Percentiles rank a stretch among this genome's conserved stretches.
Evolutionary conservation across 495 filamentous ascomycete species (phyloP).

Genomic region (Trichocladium antarcticum): DNA sequence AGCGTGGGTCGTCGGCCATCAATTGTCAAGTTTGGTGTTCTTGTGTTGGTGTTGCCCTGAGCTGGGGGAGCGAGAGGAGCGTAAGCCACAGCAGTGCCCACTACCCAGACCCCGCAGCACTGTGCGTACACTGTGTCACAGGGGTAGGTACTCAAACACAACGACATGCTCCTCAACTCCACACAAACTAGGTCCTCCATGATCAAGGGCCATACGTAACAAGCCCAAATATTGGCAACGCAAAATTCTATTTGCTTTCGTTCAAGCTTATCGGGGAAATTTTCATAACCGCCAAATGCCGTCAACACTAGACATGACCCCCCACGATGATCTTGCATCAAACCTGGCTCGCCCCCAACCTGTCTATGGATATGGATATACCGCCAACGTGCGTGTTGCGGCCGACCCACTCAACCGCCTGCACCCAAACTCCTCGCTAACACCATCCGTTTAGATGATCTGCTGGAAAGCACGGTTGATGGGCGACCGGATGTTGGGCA

Average conservation of each 20-base stretch:
- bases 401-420: neutral
- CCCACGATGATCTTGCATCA: conserved; percentile 1
- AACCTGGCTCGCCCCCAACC: neutral
- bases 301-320: conserved; percentile 5
- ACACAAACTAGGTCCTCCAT: neutral
- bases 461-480: conserved; percentile 89
- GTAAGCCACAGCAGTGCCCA: neutral
- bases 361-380: conserved; percentile 1
- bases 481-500: conserved; percentile 77
- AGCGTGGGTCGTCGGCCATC: no score
- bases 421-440: neutral
- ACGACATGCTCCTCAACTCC: conserved; percentile 4
- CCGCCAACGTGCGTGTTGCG: no score
- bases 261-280: conserved; percentile 4
- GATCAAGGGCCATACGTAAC: no score
- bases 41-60: no score
- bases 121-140: neutral
- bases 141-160: conserved; percentile 10
- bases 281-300: conserved; percentile 8
- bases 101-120: conserved; percentile 9
- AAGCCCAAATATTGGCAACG: neutral
- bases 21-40: no score
- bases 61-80: no score
- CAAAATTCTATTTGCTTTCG: conserved; percentile 15
- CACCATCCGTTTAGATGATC: conserved; percentile 49